A percentile compares a stretch with the other conserved stretches of the same genome.
phyloP scores from a whole-genome alignment of 2,329 filamentous ascomycete genomes.

The Fusarium neocosmosporiellum region DNA sequence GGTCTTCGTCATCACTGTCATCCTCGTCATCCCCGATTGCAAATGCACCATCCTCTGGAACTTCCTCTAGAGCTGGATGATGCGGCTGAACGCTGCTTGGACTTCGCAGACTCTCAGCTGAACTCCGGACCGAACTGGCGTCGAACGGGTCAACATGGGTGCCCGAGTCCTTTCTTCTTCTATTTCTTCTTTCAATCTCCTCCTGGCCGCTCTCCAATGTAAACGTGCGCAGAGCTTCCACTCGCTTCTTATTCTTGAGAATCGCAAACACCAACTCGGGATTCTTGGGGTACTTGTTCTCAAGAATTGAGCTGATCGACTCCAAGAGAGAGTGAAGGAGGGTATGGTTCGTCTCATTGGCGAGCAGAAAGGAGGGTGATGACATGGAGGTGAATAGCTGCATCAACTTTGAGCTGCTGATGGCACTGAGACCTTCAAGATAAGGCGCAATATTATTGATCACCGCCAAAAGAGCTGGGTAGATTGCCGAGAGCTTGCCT shows the following conservation, averaged over 20 bases:
- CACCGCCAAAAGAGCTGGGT: constrained; percentile 89
- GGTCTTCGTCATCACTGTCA: constrained; percentile 60
- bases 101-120: constrained; percentile 75
- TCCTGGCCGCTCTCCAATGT: constrained; percentile 92
- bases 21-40: constrained; percentile 90
- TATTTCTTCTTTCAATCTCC: constrained; percentile 85
- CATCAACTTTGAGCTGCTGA: constrained; percentile 83
- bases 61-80: constrained; percentile 46
- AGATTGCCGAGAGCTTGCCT: constrained; percentile 89
- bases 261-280: constrained; percentile 83
- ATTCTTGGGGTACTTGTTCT: constrained; percentile 88
- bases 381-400: constrained; percentile 94
- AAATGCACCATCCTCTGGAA: constrained; percentile 78
- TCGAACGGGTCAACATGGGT: constrained; percentile 63
- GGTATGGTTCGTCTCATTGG: constrained; percentile 89
- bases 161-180: constrained; percentile 73
- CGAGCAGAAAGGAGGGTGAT: constrained; percentile 88
- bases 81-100: constrained; percentile 55
- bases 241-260: constrained; percentile 81
- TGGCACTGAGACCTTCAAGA: constrained; percentile 78
- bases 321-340: constrained; percentile 86
- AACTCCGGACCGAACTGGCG: constrained; percentile 65
- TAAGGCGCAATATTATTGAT: constrained; percentile 94
- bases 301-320: constrained; percentile 88
- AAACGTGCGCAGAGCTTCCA: constrained; percentile 86